Conservation (phyloP, 2,329 filamentous ascomycete genomes). For the Didymella pomorum region DNA sequence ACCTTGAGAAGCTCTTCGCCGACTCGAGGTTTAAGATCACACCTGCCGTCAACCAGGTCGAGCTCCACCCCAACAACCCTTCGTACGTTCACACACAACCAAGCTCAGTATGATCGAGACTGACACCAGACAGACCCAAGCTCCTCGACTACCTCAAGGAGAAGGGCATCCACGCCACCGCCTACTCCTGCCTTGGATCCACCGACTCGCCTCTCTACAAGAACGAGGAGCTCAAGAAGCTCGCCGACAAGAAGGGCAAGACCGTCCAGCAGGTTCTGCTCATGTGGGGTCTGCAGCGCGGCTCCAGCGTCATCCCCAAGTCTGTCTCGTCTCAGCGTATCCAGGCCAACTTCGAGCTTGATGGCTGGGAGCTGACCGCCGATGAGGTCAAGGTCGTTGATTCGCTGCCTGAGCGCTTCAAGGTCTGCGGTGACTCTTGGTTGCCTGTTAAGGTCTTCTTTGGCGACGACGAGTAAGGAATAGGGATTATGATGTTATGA, state of each 20-base stretch:
- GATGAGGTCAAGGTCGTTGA: slow-evolving; percentile 76
- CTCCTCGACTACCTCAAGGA: slow-evolving; percentile 74
- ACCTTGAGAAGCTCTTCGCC: slow-evolving; percentile 76
- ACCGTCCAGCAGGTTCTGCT: slow-evolving; percentile 79
- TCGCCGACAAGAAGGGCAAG: slow-evolving; percentile 72
- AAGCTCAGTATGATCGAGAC: neutral
- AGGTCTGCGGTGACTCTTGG: slow-evolving; percentile 73
- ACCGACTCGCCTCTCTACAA: slow-evolving; percentile 75
- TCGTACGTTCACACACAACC: slow-evolving; percentile 53
- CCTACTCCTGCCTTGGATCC: slow-evolving; percentile 77
- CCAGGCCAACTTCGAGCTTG: slow-evolving; percentile 74
- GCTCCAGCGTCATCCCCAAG: slow-evolving; percentile 87
- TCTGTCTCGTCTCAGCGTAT: slow-evolving; percentile 77
- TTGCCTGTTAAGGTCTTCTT: slow-evolving; percentile 82
- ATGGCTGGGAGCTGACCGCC: slow-evolving; percentile 75
- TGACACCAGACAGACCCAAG: slow-evolving; percentile 61
- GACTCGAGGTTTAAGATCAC: slow-evolving; percentile 69
- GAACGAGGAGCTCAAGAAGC: slow-evolving; percentile 67
- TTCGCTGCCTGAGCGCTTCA: slow-evolving; percentile 77
- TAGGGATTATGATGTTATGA: slow-evolving; percentile 24
- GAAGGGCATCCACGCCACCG: slow-evolving; percentile 78
- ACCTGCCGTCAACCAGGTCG: slow-evolving; percentile 80
- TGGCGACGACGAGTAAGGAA: slow-evolving; percentile 74
- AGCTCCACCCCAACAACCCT: slow-evolving; percentile 81
- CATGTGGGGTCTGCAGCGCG: slow-evolving; percentile 81